These are phyloP conservation scores for Hordeum vulgare DNA, from an alignment of 176 grass and related monocot genomes.

Conservation along the genomic window DNA sequence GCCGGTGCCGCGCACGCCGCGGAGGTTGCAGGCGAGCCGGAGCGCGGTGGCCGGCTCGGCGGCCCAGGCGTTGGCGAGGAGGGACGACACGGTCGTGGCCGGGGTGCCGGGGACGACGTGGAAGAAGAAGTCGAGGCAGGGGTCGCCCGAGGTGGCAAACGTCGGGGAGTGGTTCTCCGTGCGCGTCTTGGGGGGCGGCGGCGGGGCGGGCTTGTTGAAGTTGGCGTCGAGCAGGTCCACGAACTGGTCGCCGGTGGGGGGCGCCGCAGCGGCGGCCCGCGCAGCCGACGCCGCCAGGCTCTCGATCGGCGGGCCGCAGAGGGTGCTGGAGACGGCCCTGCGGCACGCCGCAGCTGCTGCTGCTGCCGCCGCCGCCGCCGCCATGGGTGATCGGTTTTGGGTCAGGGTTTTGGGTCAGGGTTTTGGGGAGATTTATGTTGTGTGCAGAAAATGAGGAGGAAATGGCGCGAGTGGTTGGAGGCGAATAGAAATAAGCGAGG, in stretches of 20 bases:
- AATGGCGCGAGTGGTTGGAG: background rate
- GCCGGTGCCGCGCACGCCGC: slow-evolving; percentile 63
- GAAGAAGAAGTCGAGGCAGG: slow-evolving; percentile 75
- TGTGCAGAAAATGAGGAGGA: background rate
- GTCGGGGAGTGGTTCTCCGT: slow-evolving; percentile 46
- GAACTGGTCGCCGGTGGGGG: background rate
- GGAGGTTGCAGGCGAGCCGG: slow-evolving; percentile 39
- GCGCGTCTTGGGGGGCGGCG: background rate
- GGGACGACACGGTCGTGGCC: background rate
- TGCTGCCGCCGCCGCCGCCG: background rate
- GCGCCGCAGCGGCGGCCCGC: background rate
- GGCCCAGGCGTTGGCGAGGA: slow-evolving; percentile 36
- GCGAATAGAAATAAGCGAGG: background rate
- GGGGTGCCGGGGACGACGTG: slow-evolving; percentile 37
- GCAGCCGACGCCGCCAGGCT: no score
- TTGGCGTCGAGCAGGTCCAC: background rate
- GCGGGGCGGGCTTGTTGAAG: background rate
- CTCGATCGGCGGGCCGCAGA: slow-evolving; percentile 27
- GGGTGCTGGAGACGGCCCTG: background rate
- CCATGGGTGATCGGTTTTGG: background rate
- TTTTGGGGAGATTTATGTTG: background rate
- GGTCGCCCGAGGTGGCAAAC: slow-evolving; percentile 34
- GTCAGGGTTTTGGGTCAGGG: background rate
- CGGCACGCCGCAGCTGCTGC: background rate
- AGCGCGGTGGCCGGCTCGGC: slow-evolving; percentile 3